Evolutionary conservation across 768 basidiomycete species (phyloP).

Genomic region (Leccinum rimulosum): DNA sequence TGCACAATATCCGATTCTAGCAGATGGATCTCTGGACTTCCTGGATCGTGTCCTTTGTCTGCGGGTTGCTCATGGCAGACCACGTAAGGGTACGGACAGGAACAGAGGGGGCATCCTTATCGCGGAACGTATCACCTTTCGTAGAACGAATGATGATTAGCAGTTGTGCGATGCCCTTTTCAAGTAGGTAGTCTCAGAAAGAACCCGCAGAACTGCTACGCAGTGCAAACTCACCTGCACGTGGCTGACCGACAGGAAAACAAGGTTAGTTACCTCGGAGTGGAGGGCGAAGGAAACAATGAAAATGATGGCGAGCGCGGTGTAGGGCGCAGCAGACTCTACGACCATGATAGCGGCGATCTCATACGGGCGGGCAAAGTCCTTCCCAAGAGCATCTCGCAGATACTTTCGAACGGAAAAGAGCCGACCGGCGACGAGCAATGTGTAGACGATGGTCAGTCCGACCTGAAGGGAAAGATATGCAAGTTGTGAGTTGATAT

Average conservation of each 20-base stretch:
- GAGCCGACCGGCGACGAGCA: neutral
- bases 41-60: neutral
- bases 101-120: neutral
- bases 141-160: conserved; percentile 38
- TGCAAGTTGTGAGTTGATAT: too few relatives aligned
- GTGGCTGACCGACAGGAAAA: conserved; percentile 34
- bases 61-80: neutral
- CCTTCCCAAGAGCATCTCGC: conserved; percentile 6
- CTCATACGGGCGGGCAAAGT: conserved; percentile 24
- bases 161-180: conserved; percentile 31
- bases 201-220: neutral
- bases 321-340: conserved; percentile 35
- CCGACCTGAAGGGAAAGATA: too few relatives aligned
- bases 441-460: conserved; percentile 27
- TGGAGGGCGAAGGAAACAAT: conserved; percentile 28
- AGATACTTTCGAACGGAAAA: neutral
- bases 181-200: conserved; percentile 5
- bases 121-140: conserved; percentile 24
- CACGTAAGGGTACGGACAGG: neutral
- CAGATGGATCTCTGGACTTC: neutral
- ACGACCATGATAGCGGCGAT: conserved; percentile 32
- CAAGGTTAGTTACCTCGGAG: conserved; percentile 29
- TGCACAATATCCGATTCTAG: too few relatives aligned
- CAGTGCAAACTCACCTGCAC: conserved; percentile 25
- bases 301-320: conserved; percentile 28